A percentile compares a stretch with the other conserved stretches of the same genome.
phyloP scores from a whole-genome alignment of 495 filamentous ascomycete species.

The Echria macrotheca region DNA sequence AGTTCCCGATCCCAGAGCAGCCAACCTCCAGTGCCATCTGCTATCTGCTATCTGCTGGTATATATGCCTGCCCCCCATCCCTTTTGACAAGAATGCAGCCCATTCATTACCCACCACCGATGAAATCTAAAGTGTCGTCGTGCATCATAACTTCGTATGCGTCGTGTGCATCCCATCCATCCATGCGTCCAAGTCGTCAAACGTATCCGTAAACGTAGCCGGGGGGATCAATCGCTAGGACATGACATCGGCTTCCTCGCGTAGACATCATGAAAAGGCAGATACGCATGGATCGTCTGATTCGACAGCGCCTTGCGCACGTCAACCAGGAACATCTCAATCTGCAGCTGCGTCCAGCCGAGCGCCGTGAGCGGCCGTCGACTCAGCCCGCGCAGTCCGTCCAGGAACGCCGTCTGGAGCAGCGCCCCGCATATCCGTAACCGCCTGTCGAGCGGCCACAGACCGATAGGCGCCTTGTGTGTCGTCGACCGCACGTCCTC shows the following conservation, averaged over 20 bases:
- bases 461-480: conserved; percentile 31
- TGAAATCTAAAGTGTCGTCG: too few relatives aligned
- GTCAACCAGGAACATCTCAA: conserved; percentile 36
- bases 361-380: conserved; percentile 27
- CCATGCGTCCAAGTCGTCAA: background rate
- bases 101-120: too few relatives aligned
- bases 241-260: conserved; percentile 26
- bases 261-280: conserved; percentile 27
- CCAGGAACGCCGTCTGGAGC: conserved; percentile 30
- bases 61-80: too few relatives aligned
- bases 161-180: background rate
- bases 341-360: conserved; percentile 33
- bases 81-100: too few relatives aligned
- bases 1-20: too few relatives aligned
- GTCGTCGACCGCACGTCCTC: conserved; percentile 14
- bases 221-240: background rate
- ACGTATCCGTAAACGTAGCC: background rate
- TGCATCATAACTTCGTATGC: background rate
- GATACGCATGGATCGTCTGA: conserved; percentile 26
- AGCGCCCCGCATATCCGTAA: conserved; percentile 31
- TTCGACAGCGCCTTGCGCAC: conserved; percentile 33
- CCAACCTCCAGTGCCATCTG: too few relatives aligned
- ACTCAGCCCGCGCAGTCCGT: conserved; percentile 30
- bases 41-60: too few relatives aligned
- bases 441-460: conserved; percentile 29